phyloP scores from a whole-genome alignment of 208 protist species.

The Trypanosomatidae sp. region DNA sequence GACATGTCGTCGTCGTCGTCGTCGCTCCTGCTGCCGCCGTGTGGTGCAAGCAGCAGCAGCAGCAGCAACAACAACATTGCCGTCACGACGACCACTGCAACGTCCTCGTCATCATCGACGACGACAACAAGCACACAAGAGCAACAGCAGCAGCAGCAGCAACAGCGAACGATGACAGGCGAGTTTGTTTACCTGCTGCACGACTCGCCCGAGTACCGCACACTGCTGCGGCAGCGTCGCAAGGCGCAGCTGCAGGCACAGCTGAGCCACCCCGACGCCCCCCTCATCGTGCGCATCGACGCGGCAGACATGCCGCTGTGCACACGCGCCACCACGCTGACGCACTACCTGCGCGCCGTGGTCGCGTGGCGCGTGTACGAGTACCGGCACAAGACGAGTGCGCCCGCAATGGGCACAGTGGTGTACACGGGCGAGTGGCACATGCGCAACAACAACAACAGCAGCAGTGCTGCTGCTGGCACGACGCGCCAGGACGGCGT shows the following conservation, averaged over 20 bases:
- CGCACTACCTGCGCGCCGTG: background rate
- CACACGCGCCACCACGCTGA: background rate
- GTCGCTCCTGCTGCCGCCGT: no score
- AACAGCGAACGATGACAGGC: no score
- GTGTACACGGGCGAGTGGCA: background rate
- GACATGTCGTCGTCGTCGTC: no score
- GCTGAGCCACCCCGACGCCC: background rate
- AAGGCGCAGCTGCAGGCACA: background rate
- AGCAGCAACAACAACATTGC: no score
- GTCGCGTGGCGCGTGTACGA: background rate
- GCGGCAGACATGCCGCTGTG: background rate
- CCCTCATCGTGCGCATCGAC: background rate
- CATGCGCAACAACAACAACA: background rate
- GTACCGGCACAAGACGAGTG: background rate
- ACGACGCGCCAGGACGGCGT: background rate
- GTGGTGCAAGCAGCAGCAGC: no score
- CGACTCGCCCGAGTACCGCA: background rate
- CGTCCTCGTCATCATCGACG: no score
- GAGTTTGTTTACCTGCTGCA: no score
- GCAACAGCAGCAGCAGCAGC: no score
- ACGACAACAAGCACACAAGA: no score
- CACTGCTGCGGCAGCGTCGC: background rate
- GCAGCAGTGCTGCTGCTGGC: background rate
- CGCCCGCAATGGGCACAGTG: background rate
- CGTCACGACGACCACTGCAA: no score